These are phyloP conservation scores for Zymoseptoria pseudotritici DNA, from an alignment of 2,329 filamentous ascomycete species.

Conservation along the genomic window DNA sequence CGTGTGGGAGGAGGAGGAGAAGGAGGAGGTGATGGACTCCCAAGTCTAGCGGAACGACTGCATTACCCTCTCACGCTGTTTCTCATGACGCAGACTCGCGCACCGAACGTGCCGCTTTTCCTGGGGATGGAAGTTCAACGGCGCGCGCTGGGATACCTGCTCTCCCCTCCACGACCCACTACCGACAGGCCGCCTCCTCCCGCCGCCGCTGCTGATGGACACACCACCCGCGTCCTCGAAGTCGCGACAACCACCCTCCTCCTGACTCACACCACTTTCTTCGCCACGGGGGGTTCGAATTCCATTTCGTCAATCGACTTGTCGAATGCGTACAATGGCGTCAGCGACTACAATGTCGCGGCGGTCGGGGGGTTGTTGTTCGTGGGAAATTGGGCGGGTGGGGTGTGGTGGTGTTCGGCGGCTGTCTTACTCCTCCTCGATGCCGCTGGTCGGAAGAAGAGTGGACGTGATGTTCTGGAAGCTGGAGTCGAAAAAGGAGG, in stretches of 20 bases:
- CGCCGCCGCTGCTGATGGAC: background rate
- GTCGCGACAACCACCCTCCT: slow-evolving; percentile 64
- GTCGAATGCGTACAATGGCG: slow-evolving; percentile 89
- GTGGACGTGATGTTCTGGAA: background rate
- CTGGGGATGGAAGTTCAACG: slow-evolving; percentile 61
- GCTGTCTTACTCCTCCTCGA: slow-evolving; percentile 42
- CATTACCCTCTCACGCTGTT: slow-evolving; percentile 71
- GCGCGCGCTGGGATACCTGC: slow-evolving; percentile 20
- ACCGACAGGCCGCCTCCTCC: too few relatives aligned
- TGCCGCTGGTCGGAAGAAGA: slow-evolving; percentile 18
- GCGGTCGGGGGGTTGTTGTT: slow-evolving; percentile 80
- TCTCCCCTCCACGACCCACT: background rate
- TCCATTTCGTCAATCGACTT: slow-evolving; percentile 93
- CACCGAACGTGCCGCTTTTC: slow-evolving; percentile 78
- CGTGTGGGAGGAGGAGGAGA: slow-evolving; percentile 3
- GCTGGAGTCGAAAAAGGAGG: slow-evolving; percentile 27
- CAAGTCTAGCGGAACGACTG: slow-evolving; percentile 25
- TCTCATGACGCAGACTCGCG: slow-evolving; percentile 77
- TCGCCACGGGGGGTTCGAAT: slow-evolving; percentile 84
- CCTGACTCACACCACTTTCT: slow-evolving; percentile 76
- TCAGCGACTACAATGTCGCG: slow-evolving; percentile 71
- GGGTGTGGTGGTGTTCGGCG: slow-evolving; percentile 76
- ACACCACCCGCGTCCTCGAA: background rate
- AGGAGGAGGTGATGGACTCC: slow-evolving; percentile 11
- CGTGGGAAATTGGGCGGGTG: slow-evolving; percentile 81